Base-by-base conservation (phyloP, 352 stramenopile genomes). In the Pythium aquatile region DNA sequence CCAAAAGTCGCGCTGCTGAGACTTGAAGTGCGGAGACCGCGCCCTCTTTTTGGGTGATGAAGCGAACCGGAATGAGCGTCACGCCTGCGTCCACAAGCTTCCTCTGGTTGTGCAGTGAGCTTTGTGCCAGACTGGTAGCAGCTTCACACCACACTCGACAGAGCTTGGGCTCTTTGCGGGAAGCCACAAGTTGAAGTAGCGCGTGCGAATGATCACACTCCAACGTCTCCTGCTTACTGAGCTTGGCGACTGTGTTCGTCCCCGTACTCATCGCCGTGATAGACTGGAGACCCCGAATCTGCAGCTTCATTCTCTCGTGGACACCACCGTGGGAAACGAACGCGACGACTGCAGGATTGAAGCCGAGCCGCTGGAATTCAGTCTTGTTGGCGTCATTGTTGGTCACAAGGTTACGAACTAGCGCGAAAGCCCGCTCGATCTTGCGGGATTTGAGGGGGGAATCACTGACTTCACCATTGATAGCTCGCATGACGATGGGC, bases 211-310 rank as follows among this genome's bases (percentile, higher is more conserved):
- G 63, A 0, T 87, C 76, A 13, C 74, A 87, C 30, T 91, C 79
- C 3, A 92, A 47, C 11, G 83, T 55, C 26, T 92, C 81, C 24
- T 75, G 75, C 51, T 92, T 93, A 54, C 71, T 81, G 1, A 66
- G 48, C 55, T 75, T 83, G 10, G 79, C 68, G 5, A 61, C 64
- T 2, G 54, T 0, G 0, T 37, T 76, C 17, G 62, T 48, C 3
- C 80, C 81, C 14, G 72, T 60, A 35, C 73, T 79, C 29, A 93
- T 65, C 4, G 72, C 78, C n/a, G 73, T 66, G 39, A 91, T 62
- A 4, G 80, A 79, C 32, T 89, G 63, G 10, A 92, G 58, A 0
- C 67, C 78, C 30, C 81, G 80, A 51, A 87, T 73, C 13, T 74
- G 72, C 7, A 90, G 55, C 39, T 86, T 83, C 0, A 30, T 5